phyloP scores from a whole-genome alignment of 192 early-diverging fungal genomes.

The Geranomyces michiganensis region DNA sequence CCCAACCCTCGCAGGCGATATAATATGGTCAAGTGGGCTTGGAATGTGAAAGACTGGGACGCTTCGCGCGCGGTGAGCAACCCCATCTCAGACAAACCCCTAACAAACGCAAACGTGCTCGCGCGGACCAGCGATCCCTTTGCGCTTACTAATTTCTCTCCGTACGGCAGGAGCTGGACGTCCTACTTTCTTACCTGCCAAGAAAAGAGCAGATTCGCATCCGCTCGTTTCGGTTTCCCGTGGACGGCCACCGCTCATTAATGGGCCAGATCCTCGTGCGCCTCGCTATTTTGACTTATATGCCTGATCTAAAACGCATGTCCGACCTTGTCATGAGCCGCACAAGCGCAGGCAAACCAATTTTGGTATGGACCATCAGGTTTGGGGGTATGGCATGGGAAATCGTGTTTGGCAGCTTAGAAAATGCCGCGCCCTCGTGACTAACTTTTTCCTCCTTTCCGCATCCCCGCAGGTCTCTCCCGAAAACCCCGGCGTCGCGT shows the following conservation, averaged over 20 bases:
- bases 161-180: neutral
- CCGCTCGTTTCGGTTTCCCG: conserved; percentile 1
- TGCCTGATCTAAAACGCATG: neutral
- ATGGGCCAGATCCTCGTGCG: conserved; percentile 29
- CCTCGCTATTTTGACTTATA: neutral
- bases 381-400: conserved; percentile 4
- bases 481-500: conserved; percentile 23
- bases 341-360: neutral
- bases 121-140: too few relatives aligned
- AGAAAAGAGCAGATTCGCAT: conserved; percentile 28
- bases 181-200: conserved; percentile 2
- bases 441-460: neutral
- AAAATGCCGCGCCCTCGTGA: neutral
- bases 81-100: neutral
- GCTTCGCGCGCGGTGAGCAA: conserved; percentile 1
- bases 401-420: conserved; percentile 6
- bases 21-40: neutral
- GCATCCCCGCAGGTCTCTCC: conserved; percentile 10
- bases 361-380: conserved; percentile 9
- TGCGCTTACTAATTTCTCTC: neutral
- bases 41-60: neutral
- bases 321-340: neutral
- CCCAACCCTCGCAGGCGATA: conserved; percentile 2
- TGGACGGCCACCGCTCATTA: conserved; percentile 15
- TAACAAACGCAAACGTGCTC: too few relatives aligned